Conservation (phyloP, 2,329 filamentous ascomycete genomes). For the Colletotrichum cuscutae region DNA sequence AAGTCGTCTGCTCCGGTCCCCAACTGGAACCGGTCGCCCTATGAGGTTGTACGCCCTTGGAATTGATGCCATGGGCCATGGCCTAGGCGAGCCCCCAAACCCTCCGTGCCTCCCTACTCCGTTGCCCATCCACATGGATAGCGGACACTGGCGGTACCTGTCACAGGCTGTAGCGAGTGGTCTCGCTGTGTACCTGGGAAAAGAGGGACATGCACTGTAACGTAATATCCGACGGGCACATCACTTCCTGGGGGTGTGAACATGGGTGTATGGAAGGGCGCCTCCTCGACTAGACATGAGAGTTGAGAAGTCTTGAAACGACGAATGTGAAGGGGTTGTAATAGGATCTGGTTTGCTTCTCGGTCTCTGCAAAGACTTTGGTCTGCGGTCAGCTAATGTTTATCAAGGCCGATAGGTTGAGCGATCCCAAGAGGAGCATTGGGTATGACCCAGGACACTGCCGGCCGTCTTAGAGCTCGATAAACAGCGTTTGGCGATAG, state of each 20-base stretch:
- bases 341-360: background rate
- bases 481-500: background rate
- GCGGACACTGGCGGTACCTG: conserved; percentile 2
- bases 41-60: conserved; percentile 1
- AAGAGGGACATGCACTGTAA: conserved; percentile 28
- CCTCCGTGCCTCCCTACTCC: no score
- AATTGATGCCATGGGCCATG: background rate
- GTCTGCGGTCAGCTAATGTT: background rate
- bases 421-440: background rate
- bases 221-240: conserved; percentile 31
- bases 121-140: conserved; percentile 11
- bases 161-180: conserved; percentile 4
- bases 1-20: conserved; percentile 4
- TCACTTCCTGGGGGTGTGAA: background rate
- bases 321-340: background rate
- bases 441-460: background rate
- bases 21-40: conserved; percentile 3
- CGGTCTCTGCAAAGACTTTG: background rate
- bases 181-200: conserved; percentile 1
- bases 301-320: background rate
- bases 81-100: background rate
- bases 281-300: background rate
- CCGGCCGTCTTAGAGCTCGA: background rate
- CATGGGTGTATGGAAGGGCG: background rate
- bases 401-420: background rate